Evolutionary conservation across 2,329 filamentous ascomycete species (phyloP), one percentile per base, ranked within the genome.

Genomic region (Graphiopsis chlorocephala): DNA sequence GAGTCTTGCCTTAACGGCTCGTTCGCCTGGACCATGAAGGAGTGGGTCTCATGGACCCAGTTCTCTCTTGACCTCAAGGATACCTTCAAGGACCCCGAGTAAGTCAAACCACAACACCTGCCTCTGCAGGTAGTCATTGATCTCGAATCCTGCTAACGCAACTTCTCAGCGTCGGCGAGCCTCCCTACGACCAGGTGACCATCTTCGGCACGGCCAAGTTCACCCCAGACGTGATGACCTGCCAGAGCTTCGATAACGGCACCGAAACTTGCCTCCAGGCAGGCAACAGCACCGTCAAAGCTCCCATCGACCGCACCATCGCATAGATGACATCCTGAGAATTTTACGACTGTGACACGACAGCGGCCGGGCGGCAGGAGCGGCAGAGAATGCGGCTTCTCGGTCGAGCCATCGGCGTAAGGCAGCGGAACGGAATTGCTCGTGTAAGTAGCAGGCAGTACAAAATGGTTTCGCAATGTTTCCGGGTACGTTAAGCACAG

Each of bases 61-160:
- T 76, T 74, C 65, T 67, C 64, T 0, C 61, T 76, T 6, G 66
- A 67, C 42, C 15, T 75, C 20, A 67, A 71, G 64, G 71, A 75
- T 56, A 50, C 31, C n/a, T 74, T 71, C 61, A 63, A 64, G 14
- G 74, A 75, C 65, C 68, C 71, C 23, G 52, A 65, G 72, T 75
- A 61, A 66, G 72, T 73, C 15, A 6, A 20, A 11, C 38, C 25
- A 63, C 29, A 56, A 62, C 48, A 56, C 12, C 29, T 56, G 53
- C 10, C 53, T 56, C 28, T 38, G 31, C 29, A 38, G 6, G 12
- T 11, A 38, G 7, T 26, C 17, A 29, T 59, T 42, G 14, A 50
- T 26, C 14, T 6, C 8, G 11, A 48, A 12, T 15, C 35, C 11
- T 20, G 31, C 65, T 70, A 28, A 68, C 45, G 33, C 25, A 12